Base-by-base conservation (phyloP, 306 rosid genomes). In the Prunus padus region DNA sequence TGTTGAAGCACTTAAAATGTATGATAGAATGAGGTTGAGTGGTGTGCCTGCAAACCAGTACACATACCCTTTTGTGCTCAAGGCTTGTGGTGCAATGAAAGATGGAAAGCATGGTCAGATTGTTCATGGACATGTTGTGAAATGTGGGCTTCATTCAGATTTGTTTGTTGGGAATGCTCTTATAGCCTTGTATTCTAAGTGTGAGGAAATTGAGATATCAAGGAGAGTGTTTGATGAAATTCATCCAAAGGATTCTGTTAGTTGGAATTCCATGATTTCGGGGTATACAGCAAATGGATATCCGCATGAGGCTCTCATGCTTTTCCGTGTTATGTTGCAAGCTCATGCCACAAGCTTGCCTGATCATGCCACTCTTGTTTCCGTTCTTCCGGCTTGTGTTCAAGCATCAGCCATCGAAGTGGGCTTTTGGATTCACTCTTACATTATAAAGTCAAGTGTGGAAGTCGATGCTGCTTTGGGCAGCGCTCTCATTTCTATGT, bases 261-360 rank as follows among this genome's bases (percentile, higher is more conserved):
- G 90, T 76, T 90, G 97, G 98, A 93, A 90, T 81, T 89, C 97
- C 15, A 83, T 93, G 80, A 89, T 93, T 76, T 78, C 91, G 18
- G 97, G 95, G 65, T 89, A 85, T 69, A 31, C 79, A 15, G n/a
- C 67, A 4, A 90, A 88, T 79, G 92, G 89, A 2, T 75, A 31
- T 56, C 74, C 55, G 42, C 75, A 80, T 69, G 90, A 89, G 30
- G 98, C 95, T 65, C 69, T 89, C 11, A 1, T n/a, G 61, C 47
- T 89, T 47, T 90, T 93, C 59, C 63, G 15, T 67, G 68, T 82
- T 49, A 81, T 89, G 91, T 50, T 90, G 52, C 83, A 74, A 26
- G 79, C 71, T 83, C 83, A 46, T 49, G 40, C 42, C 45, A 25
- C 68, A 2, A 78, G 74, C 65, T 77, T 80, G 23, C 96, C 85